Evolutionary conservation across 1,284 basidiomycete species (phyloP).

Genomic region (Ceratobasidium papillatum): DNA sequence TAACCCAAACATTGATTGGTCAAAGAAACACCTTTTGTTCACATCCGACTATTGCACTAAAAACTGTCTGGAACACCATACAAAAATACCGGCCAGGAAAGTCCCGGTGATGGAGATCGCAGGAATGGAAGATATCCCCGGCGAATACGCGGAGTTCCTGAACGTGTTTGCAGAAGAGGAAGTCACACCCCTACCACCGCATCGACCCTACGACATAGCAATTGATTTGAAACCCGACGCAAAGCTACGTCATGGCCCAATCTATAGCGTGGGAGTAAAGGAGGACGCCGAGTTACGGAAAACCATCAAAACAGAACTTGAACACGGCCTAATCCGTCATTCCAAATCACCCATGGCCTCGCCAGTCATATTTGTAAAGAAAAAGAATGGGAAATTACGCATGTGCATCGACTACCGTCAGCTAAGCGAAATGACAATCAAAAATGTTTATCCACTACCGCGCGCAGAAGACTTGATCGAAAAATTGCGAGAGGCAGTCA

Average conservation of each 20-base stretch:
- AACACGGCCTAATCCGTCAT: slow-evolving; percentile 47
- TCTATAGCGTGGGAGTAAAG: no score
- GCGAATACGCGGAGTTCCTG: neutral
- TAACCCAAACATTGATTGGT: slow-evolving; percentile 42
- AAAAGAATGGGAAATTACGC: slow-evolving; percentile 54
- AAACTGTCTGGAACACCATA: no score
- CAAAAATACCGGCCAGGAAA: no score
- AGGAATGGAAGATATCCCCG: no score
- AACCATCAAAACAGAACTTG: slow-evolving; percentile 29
- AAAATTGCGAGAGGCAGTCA: slow-evolving; percentile 37
- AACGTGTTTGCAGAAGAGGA: neutral
- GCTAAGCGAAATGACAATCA: slow-evolving; percentile 5
- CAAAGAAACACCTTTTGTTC: neutral
- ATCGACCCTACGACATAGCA: no score
- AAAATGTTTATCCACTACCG: slow-evolving; percentile 46
- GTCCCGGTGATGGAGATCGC: no score
- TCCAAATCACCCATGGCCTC: slow-evolving; percentile 53
- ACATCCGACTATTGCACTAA: neutral
- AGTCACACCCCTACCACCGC: neutral
- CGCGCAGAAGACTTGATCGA: slow-evolving; percentile 47
- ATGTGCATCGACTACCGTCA: neutral
- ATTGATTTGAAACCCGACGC: neutral
- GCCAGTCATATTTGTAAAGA: slow-evolving; percentile 44
- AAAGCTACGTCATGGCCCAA: neutral
- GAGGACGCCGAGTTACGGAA: slow-evolving; percentile 3